Evolutionary conservation across 768 basidiomycete genomes (phyloP).

Genomic region (Phaeotremella fagi): DNA sequence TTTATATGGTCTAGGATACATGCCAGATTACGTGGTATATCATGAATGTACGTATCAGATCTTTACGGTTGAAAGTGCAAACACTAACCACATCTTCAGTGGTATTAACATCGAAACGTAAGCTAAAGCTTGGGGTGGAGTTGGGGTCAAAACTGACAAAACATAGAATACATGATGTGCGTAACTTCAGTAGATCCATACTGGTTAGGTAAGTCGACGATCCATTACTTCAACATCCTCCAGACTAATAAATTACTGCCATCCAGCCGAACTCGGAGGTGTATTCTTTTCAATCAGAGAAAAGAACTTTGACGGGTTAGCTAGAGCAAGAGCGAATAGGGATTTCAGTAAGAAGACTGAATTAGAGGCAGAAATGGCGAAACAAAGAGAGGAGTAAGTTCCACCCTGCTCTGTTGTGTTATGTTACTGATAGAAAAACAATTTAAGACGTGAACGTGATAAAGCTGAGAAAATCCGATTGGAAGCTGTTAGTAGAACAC

Average conservation of each 20-base stretch:
- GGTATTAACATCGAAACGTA: conserved; percentile 77
- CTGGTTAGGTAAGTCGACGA: conserved; percentile 76
- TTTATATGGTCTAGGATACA: conserved; percentile 91
- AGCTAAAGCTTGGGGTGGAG: too few species aligned
- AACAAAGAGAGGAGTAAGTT: conserved; percentile 48
- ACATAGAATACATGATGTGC: conserved; percentile 90
- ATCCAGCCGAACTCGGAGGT: conserved; percentile 82
- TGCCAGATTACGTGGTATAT: conserved; percentile 93
- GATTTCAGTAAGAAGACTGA: conserved; percentile 91
- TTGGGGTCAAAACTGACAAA: too few species aligned
- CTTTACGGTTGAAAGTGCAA: background rate
- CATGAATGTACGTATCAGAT: conserved; percentile 60
- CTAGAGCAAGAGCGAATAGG: conserved; percentile 62
- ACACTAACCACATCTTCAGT: conserved; percentile 46
- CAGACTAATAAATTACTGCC: too few species aligned
- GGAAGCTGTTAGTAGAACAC: conserved; percentile 38
- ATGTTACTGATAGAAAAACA: background rate
- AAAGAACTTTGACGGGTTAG: conserved; percentile 91
- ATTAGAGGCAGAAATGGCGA: conserved; percentile 84
- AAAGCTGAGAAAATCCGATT: conserved; percentile 37
- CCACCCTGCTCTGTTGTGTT: background rate
- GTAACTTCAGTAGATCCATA: conserved; percentile 97
- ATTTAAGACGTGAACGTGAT: conserved; percentile 39
- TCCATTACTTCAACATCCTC: too few species aligned
- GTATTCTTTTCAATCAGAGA: conserved; percentile 98